These are phyloP conservation scores for Neurospora sublineolata DNA, from an alignment of 495 filamentous ascomycete species.

Conservation along the genomic window DNA sequence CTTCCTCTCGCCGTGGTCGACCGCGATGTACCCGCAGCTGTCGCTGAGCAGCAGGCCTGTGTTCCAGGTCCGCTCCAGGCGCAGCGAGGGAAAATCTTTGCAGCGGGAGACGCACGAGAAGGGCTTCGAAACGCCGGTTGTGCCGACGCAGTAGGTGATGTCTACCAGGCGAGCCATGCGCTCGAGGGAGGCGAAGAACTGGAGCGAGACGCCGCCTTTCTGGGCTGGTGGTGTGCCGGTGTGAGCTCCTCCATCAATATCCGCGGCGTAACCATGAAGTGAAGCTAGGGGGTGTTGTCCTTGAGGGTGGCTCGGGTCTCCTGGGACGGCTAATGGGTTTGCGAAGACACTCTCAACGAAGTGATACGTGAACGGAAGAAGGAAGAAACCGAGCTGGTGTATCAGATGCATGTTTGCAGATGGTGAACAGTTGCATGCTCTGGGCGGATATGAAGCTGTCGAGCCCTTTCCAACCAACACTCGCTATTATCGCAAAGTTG, in stretches of 20 bases:
- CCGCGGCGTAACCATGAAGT: neutral
- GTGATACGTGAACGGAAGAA: neutral
- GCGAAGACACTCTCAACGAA: neutral
- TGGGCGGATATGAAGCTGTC: neutral
- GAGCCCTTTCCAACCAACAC: neutral
- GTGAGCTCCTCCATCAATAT: neutral
- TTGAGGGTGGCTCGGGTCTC: neutral
- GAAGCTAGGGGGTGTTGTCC: neutral
- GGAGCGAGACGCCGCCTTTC: slow-evolving; percentile 39
- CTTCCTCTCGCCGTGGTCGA: slow-evolving; percentile 50
- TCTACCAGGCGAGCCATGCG: slow-evolving; percentile 82
- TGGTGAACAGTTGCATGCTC: neutral
- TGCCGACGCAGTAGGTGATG: slow-evolving; percentile 87
- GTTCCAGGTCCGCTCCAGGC: slow-evolving; percentile 77
- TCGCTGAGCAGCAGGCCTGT: slow-evolving; percentile 80
- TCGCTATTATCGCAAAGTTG: neutral
- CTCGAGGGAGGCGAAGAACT: slow-evolving; percentile 71
- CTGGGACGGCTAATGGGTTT: neutral
- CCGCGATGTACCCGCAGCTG: slow-evolving; percentile 85
- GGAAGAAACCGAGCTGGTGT: neutral
- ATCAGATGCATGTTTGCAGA: neutral
- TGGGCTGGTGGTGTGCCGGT: neutral
- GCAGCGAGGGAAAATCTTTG: slow-evolving; percentile 63
- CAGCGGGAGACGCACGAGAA: slow-evolving; percentile 82
- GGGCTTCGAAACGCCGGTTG: slow-evolving; percentile 63